These are phyloP conservation scores for Exophiala sideris DNA, from an alignment of 2,329 filamentous ascomycete species.

Conservation along the genomic window DNA sequence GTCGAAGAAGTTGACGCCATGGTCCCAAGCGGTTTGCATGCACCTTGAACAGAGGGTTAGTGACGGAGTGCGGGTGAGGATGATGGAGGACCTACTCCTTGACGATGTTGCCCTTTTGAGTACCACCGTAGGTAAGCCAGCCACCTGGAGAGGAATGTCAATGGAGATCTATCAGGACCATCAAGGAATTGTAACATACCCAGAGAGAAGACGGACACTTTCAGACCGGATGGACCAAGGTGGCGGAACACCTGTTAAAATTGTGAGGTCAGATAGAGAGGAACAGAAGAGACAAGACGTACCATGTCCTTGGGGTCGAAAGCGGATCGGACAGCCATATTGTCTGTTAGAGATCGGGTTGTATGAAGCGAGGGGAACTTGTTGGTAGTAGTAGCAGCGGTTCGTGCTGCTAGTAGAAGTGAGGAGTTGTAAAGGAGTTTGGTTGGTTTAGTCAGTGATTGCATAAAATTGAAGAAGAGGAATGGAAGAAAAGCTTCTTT, in stretches of 20 bases:
- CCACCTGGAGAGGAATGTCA: slow-evolving; percentile 29
- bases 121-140: slow-evolving; percentile 50
- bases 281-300: not conserved
- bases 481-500: too few species aligned
- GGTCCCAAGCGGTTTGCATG: slow-evolving; percentile 54
- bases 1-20: slow-evolving; percentile 58
- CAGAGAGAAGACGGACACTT: slow-evolving; percentile 69
- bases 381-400: not conserved
- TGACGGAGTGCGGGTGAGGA: not conserved
- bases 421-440: not conserved
- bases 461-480: not conserved
- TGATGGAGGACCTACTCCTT: slow-evolving; percentile 46
- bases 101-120: slow-evolving; percentile 58
- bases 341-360: slow-evolving; percentile 7
- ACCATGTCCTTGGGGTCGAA: slow-evolving; percentile 28
- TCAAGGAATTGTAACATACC: slow-evolving; percentile 32
- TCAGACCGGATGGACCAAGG: slow-evolving; percentile 65
- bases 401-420: not conserved
- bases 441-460: not conserved
- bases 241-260: slow-evolving; percentile 52
- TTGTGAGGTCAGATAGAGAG: not conserved
- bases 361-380: not conserved
- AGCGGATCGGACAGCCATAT: slow-evolving; percentile 23
- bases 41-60: slow-evolving; percentile 31
- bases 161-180: not conserved